Base-by-base conservation (phyloP, 2,329 filamentous ascomycete genomes). In the Rutstroemia sp. region DNA sequence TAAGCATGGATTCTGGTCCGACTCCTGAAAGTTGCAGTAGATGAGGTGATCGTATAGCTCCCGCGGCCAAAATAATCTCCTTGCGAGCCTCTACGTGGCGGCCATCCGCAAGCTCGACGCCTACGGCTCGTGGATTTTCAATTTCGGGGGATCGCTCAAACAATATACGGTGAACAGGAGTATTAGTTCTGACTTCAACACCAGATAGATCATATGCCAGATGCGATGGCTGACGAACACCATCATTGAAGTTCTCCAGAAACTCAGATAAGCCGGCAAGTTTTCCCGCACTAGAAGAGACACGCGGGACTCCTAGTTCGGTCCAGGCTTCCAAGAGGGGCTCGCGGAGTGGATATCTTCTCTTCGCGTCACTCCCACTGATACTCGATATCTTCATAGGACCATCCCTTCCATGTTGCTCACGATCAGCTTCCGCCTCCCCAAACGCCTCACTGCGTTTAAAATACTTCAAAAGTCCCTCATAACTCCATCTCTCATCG, bases 401-500 rank as follows among this genome's bases (percentile, higher is more conserved):
- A 3, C 69, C 67, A 10, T 65, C 52, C 23, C 54, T 54, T 5
- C 71, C 69, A 55, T 72, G 66, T 5, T 63, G 53, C 4, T 59
- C 50, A 0, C 65, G 46, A 51, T 45, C 46, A 50, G 46, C 27
- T 12, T 14, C 21, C 12, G 12, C 9, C 30, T 57, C 34, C 40
- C 69, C 68, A 14, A 63, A 63, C 8, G 56, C 58, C 57, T 77
- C 75, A 0, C 69, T 63, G 57, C 71, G 74, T 38, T 63, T 65
- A 51, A 78, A 71, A 65, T 76, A 80, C 2, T 73, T 73, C 17
- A 75, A 67, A 39, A 79, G 70, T 3, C 71, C 72, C 3, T 75
- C 63, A 53, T 76, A 77, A 59, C 72, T 72, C 72, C 77, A 81
- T 3, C 69, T 64, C 0, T 71, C 54, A 51, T 78, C 75, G 1